Base-by-base conservation (phyloP, 176 grass and related monocot species). In the Bonia amplexicaulis region DNA sequence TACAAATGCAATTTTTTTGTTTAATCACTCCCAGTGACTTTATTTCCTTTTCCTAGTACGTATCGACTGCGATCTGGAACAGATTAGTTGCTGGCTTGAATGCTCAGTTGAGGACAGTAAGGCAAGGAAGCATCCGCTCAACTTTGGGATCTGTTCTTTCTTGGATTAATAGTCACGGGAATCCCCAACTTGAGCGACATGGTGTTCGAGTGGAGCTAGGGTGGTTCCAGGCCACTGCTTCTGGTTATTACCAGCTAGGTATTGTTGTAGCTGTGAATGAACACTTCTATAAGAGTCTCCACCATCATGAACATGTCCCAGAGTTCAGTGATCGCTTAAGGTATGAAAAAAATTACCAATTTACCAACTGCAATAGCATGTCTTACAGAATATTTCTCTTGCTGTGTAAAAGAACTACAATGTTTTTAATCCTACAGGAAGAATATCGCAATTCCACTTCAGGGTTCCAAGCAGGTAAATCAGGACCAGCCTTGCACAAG, bases 201-300 rank as follows among this genome's bases (percentile, higher is more conserved):
- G 96, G 96, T 66, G 84, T 99, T 61, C 92, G 86, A 85, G 81
- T 93, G 45, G 93, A 99, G 69, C 84, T 99, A 73, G 91, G 91
- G 71, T 99, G 93, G 96, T 96, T 99, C 81, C 96, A 96, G 71
- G 82, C 91, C 46, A 99, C 96, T 80, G 91, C 93, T 72, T 99
- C 96, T 84, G 88, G 91, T 85, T 99, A 99, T 89, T 96, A 94
- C 85, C 96, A 99, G 81, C 84, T 99, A 33, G 96, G 96, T 25
- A 91, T 96, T 48, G 80, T 99, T 62, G 91, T 96, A 55, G 70
- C 89, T 52, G 84, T 99, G 66, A 92, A 96, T 84, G 93, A 99
- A 80, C 70, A 87, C 71, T 94, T 99, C 90, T 99, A 96, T 74
- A 94, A 88, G 47, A 89, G 54, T 46, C 78, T 86, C 6, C 80